Base-by-base conservation (phyloP, 1,139 yeast genomes). In the Magnusiomyces sp. region DNA sequence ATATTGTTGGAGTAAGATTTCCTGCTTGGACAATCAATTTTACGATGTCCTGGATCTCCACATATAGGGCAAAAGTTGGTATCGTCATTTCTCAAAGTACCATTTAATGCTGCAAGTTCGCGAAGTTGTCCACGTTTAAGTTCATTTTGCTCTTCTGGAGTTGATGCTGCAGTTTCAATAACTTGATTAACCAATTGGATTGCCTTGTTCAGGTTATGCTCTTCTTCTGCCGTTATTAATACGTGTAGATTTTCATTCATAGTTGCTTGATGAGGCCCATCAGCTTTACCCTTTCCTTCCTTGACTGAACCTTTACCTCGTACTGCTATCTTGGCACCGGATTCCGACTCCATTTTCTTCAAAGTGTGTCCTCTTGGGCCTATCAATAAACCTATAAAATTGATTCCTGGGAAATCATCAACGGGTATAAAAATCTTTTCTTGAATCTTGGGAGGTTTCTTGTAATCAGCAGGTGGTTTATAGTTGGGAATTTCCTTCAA, bases 361-460 rank as follows among this genome's bases (percentile, higher is more conserved):
- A 90, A 69, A 0, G 97, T 92, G 59, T 85, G 83, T 19, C 97
- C 99, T 72, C 99, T 81, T 33, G 99, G 98, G 0, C 99, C 99
- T 50, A 94, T 69, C 38, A 94, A 71, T 49, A 86, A 74, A 0
- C 99, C 99, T 50, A 92, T 87, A 62, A 90, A 90, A 68, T 94
- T 94, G 58, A 92, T 83, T 48, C 85, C 94, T 0, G 97, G 97
- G 66, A 88, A 84, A 54, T 89, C 95, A 48, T 81, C 77, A 1
- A 80, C 85, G 0, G 98, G 97, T 17, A 94, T 79, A 63, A 80
- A 90, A 48, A 88, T 75, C 66, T 89, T 92, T 58, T 90, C 96
- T 49, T 76, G 75, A 3, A 89, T 81, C 58, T 79, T 81, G 6
- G 85, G 83, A 37, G 87, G 88, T 51, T 82, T 74, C 53, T 74